Percentiles rank a stretch among this genome's conserved stretches.
phyloP scores from a whole-genome alignment of 1,284 basidiomycete species.

The Ganoderma sinense region DNA sequence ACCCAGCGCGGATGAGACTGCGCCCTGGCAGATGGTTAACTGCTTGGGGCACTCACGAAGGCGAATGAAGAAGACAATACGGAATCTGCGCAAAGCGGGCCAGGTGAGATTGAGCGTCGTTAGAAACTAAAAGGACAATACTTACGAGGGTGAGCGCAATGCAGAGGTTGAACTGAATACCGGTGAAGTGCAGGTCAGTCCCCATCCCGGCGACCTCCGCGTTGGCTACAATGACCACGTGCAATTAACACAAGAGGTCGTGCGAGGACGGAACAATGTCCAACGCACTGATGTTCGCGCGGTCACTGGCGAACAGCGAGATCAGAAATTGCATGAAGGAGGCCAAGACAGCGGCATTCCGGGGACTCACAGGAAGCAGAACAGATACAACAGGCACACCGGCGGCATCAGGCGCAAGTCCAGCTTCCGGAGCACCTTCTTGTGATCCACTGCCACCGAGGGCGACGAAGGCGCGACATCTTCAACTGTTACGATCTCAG shows the following conservation, averaged over 20 bases:
- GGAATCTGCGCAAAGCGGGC: constrained; percentile 17
- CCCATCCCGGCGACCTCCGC: constrained; percentile 30
- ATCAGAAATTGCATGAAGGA: constrained; percentile 43
- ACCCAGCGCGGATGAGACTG: background rate
- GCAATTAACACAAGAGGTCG: no score
- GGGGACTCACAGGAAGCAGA: constrained; percentile 42
- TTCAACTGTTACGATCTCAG: background rate
- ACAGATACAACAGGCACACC: constrained; percentile 13
- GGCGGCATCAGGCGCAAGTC: constrained; percentile 26
- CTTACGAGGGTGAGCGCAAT: constrained; percentile 26
- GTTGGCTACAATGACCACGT: constrained; percentile 30
- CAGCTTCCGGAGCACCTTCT: constrained; percentile 32
- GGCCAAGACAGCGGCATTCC: background rate
- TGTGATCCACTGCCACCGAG: background rate
- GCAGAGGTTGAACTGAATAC: constrained; percentile 29
- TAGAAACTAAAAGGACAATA: no score
- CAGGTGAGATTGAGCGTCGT: background rate
- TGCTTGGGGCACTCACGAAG: constrained; percentile 19
- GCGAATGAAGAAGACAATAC: constrained; percentile 26
- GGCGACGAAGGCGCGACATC: background rate
- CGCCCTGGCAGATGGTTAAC: no score
- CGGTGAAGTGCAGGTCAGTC: constrained; percentile 22
- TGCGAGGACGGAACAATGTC: constrained; percentile 49
- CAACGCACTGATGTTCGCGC: constrained; percentile 65
- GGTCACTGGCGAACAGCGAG: constrained; percentile 51